Base-by-base conservation (phyloP, 345 rosid species). In the Ricinus communis region DNA sequence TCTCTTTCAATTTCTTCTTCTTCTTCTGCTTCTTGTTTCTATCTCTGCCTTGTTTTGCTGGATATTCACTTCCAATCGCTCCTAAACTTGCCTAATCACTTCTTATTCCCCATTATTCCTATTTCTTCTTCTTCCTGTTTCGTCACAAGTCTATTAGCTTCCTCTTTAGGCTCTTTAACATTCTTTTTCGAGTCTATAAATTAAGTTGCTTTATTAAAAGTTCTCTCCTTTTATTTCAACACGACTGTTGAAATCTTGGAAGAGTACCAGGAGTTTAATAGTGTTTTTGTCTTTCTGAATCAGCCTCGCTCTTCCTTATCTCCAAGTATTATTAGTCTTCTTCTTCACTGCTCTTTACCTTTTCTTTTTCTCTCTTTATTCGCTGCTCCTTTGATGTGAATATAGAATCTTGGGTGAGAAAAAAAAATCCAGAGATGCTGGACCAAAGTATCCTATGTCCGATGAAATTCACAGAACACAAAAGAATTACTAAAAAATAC, bases 381-480 rank as follows among this genome's bases (percentile, higher is more conserved):
- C 7, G 19, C 7, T 13, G 51, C 7, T 31, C 45, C 40, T 62
- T 65, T 76, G 62, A 76, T 85, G 86, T 61, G 14, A 62, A 31
- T 18, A 19, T 28, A 31, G 49, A 72, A 74, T 71, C 33, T 66
- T 69, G 47, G 21, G 6, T 41, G 25, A 10, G 7, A 22, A 11
- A 30, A 13, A 3, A 51, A 33, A 15, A 9, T 1, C 7, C 11
- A 66, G 11, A n/a, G 21, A 62, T 38, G 56, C 83, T 84, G 83
- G 87, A 85, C 49, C 79, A 66, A 31, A 77, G 84, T 19, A 77
- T 77, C 73, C 79, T 88, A 8, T 82, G 84, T 67, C 97, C 92
- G 31, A 49, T 77, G 28, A 95, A 90, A 63, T 90, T 79, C 83
- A 87, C 92, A 0, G 91, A 87, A 43, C 97, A 92, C 84, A 81